A percentile compares a stretch with the other conserved stretches of the same genome.
Evolutionary conservation across 1,284 basidiomycete genomes (phyloP).

Genomic region (Singerocomus inundabilis): DNA sequence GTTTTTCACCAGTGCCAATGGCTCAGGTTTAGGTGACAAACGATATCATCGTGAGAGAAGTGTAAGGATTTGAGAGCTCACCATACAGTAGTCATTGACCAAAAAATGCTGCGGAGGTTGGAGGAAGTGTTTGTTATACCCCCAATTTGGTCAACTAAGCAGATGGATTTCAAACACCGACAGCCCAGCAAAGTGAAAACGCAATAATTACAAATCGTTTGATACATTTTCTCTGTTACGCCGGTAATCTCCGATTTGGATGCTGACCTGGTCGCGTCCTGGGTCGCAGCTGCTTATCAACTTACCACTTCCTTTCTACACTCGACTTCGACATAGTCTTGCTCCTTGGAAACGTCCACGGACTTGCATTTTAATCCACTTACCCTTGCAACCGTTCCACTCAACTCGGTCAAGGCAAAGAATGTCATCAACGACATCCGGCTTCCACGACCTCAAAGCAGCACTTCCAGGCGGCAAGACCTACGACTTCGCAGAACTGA

Average conservation of each 20-base stretch:
- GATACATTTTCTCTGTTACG: too few species aligned
- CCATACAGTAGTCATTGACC: too few species aligned
- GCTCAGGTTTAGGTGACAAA: conserved; percentile 30
- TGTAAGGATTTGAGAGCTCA: not conserved
- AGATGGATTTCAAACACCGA: too few species aligned
- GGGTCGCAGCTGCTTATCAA: too few species aligned
- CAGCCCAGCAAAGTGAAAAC: too few species aligned
- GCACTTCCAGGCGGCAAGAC: conserved; percentile 51
- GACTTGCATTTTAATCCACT: not conserved
- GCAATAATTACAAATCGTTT: too few species aligned
- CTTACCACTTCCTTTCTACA: too few species aligned
- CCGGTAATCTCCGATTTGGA: too few species aligned
- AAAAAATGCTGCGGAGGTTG: too few species aligned
- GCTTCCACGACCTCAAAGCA: conserved; percentile 65
- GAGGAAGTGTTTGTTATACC: too few species aligned
- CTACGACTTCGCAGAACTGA: conserved; percentile 64
- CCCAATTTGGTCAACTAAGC: too few species aligned
- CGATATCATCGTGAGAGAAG: conserved; percentile 21
- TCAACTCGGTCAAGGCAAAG: conserved; percentile 14
- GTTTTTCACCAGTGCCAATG: conserved; percentile 32
- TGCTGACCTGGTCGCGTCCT: too few species aligned
- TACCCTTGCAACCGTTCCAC: conserved; percentile 12
- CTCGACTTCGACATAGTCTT: not conserved
- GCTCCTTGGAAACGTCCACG: not conserved
- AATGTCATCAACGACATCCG: conserved; percentile 29